Conservation (phyloP, 2,329 filamentous ascomycete species). For the Pleoardoris graminearum region DNA sequence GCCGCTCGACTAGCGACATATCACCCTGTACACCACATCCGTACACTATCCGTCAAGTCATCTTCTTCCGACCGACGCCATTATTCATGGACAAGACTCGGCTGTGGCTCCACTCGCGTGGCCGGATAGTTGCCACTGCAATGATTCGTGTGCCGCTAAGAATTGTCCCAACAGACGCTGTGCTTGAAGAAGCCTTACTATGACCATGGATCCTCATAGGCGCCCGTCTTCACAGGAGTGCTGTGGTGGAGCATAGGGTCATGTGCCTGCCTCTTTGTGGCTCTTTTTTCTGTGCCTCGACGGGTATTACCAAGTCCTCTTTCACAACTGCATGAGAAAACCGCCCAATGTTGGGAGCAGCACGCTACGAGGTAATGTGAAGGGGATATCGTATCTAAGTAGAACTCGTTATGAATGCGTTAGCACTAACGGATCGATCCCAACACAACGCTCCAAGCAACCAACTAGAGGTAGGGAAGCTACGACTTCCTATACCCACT, state of each 20-base stretch:
- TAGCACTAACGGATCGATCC: background rate
- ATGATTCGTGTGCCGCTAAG: background rate
- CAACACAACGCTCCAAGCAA: background rate
- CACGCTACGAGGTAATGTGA: too few species aligned
- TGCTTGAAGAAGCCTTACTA: background rate
- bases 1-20: background rate
- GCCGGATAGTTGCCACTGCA: background rate
- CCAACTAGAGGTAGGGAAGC: background rate
- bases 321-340: too few species aligned
- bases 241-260: background rate
- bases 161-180: background rate
- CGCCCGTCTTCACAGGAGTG: background rate
- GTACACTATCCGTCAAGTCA: background rate
- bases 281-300: background rate
- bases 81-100: background rate
- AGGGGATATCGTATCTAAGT: background rate
- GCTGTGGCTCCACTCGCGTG: background rate
- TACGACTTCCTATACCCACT: slow-evolving; percentile 2
- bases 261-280: background rate
- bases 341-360: too few species aligned
- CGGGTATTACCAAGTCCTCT: too few species aligned
- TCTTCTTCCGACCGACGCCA: background rate
- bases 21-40: background rate
- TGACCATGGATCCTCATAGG: too few species aligned
- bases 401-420: background rate